These are phyloP conservation scores for Globisporangium middletonii DNA, from an alignment of 352 stramenopile species.

Conservation along the genomic window DNA sequence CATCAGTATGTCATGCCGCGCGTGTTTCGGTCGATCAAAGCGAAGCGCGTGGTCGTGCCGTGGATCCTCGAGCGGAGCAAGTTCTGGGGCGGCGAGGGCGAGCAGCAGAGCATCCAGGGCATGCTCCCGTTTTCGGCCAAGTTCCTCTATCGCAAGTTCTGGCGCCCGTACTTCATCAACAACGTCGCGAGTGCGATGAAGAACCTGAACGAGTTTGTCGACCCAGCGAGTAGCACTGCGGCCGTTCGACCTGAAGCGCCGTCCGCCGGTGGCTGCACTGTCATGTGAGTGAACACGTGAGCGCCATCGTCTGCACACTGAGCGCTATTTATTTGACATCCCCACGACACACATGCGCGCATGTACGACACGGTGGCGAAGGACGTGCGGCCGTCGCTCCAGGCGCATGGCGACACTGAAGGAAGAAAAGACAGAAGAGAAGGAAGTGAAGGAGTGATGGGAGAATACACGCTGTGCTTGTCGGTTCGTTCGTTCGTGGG, in stretches of 20 bases:
- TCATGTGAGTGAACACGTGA: slow-evolving; percentile 4
- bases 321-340: no score
- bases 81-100: slow-evolving; percentile 68
- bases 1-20: slow-evolving; percentile 68
- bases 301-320: background rate
- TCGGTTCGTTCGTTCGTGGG: no score
- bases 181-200: slow-evolving; percentile 78
- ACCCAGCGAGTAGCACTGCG: slow-evolving; percentile 5
- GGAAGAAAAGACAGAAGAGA: no score
- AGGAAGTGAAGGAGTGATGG: no score
- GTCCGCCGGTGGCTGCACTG: slow-evolving; percentile 2
- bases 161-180: slow-evolving; percentile 75
- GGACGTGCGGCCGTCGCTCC: no score
- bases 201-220: slow-evolving; percentile 69
- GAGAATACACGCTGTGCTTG: no score
- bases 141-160: slow-evolving; percentile 83
- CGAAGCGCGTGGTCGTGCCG: slow-evolving; percentile 75
- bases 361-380: no score
- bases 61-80: slow-evolving; percentile 85
- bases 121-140: slow-evolving; percentile 72
- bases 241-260: background rate
- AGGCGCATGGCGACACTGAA: no score
- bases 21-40: slow-evolving; percentile 66
- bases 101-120: slow-evolving; percentile 59
- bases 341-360: no score